These are phyloP conservation scores for Glomus cerebriforme DNA, from an alignment of 192 early-diverging fungal genomes.

Conservation along the genomic window DNA sequence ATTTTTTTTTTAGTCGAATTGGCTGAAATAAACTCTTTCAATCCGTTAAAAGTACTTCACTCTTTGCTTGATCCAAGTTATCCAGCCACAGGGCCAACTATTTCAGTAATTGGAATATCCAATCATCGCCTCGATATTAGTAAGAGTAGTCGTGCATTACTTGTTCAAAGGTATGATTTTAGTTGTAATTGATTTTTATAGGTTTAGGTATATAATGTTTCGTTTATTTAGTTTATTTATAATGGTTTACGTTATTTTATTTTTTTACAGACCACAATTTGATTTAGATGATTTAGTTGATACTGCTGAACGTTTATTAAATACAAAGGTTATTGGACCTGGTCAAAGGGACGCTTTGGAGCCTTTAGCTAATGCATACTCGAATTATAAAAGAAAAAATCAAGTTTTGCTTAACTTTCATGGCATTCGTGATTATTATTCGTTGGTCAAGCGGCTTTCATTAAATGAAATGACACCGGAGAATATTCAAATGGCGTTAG, in stretches of 20 bases:
- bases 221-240: too few species aligned
- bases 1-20: slow-evolving; percentile 31
- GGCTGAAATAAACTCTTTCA: slow-evolving; percentile 20
- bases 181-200: too few species aligned
- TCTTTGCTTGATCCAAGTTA: too few species aligned
- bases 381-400: not conserved
- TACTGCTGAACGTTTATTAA: too few species aligned
- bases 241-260: too few species aligned
- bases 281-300: too few species aligned
- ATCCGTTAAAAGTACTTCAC: too few species aligned
- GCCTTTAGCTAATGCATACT: not conserved
- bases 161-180: too few species aligned
- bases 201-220: too few species aligned
- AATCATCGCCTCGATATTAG: slow-evolving; percentile 31
- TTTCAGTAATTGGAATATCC: slow-evolving; percentile 24
- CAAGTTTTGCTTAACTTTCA: slow-evolving; percentile 28
- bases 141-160: too few species aligned
- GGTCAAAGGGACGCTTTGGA: not conserved
- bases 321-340: not conserved
- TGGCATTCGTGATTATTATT: slow-evolving; percentile 12
- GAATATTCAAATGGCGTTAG: slow-evolving; percentile 10
- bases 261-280: too few species aligned
- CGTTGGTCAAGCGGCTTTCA: not conserved
- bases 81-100: too few species aligned
- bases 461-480: not conserved